phyloP scores from a whole-genome alignment of 176 grass and related monocot species.

The Aegilops umbellulata region DNA sequence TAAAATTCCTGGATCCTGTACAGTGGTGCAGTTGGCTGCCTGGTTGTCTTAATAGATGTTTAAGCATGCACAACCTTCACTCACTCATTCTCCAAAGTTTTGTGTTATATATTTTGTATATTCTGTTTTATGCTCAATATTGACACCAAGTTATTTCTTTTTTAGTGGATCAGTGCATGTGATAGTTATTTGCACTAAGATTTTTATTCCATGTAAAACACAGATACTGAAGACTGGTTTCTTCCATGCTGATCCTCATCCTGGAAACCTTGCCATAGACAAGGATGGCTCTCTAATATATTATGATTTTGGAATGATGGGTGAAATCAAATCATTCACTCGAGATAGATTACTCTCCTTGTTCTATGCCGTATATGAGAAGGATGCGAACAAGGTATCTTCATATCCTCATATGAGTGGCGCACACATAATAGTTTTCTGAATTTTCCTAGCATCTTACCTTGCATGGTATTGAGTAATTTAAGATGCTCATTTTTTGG shows the following conservation, averaged over 20 bases:
- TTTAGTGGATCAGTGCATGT: background rate
- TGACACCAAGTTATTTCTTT: slow-evolving; percentile 3
- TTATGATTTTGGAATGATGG: slow-evolving; percentile 99
- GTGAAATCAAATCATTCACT: slow-evolving; percentile 97
- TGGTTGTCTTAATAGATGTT: background rate
- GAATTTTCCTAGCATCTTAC: background rate
- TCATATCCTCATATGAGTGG: background rate
- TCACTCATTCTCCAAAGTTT: background rate
- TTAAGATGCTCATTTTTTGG: slow-evolving; percentile 12
- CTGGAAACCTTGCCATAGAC: slow-evolving; percentile 94
- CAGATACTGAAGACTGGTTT: slow-evolving; percentile 95
- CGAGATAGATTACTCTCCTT: slow-evolving; percentile 86
- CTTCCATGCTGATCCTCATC: slow-evolving; percentile 98
- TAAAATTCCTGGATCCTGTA: background rate
- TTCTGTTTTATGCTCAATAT: background rate
- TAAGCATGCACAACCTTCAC: background rate
- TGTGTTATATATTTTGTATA: background rate
- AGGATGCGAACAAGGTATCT: slow-evolving; percentile 93
- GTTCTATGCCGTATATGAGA: slow-evolving; percentile 97
- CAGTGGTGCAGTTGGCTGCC: background rate
- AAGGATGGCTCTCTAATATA: slow-evolving; percentile 87
- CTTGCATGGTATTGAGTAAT: slow-evolving; percentile 1
- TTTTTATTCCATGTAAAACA: slow-evolving; percentile 32
- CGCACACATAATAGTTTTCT: background rate
- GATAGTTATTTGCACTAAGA: slow-evolving; percentile 20